These are phyloP conservation scores for Rhodotorula toruloides DNA, from an alignment of 768 basidiomycete species.

Conservation along the genomic window DNA sequence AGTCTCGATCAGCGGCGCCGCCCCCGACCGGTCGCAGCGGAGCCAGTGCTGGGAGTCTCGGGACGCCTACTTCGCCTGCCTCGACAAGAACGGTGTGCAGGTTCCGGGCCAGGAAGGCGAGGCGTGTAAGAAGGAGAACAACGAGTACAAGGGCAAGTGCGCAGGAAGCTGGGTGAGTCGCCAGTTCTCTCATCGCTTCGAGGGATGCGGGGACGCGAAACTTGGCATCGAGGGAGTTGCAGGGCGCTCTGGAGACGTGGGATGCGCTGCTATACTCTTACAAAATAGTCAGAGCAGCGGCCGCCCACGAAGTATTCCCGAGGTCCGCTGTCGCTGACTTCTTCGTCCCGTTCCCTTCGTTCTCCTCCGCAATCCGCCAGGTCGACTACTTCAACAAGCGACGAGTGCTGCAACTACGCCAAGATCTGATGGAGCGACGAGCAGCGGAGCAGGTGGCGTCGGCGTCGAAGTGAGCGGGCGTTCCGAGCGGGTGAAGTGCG, in stretches of 20 bases:
- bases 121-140: slow-evolving; percentile 58
- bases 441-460: slow-evolving; percentile 28
- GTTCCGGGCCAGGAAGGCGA: slow-evolving; percentile 66
- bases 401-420: slow-evolving; percentile 34
- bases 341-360: background rate
- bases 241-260: no score
- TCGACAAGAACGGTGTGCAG: slow-evolving; percentile 64
- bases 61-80: slow-evolving; percentile 77
- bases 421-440: slow-evolving; percentile 33
- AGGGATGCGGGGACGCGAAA: no score
- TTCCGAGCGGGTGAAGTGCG: background rate
- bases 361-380: slow-evolving; percentile 49
- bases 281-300: no score
- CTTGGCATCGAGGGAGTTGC: no score
- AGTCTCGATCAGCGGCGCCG: background rate
- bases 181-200: background rate
- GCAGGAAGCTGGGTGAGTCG: slow-evolving; percentile 77
- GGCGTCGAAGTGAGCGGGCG: slow-evolving; percentile 6
- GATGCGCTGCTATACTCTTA: no score
- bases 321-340: background rate
- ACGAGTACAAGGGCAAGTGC: slow-evolving; percentile 64
- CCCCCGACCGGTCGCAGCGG: slow-evolving; percentile 47
- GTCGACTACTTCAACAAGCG: slow-evolving; percentile 93
- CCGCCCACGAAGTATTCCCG: no score
- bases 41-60: slow-evolving; percentile 77